Evolutionary conservation across 2,329 filamentous ascomycete species (phyloP), one percentile per base, ranked within the genome.

Genomic region (Alternaria longipes): DNA sequence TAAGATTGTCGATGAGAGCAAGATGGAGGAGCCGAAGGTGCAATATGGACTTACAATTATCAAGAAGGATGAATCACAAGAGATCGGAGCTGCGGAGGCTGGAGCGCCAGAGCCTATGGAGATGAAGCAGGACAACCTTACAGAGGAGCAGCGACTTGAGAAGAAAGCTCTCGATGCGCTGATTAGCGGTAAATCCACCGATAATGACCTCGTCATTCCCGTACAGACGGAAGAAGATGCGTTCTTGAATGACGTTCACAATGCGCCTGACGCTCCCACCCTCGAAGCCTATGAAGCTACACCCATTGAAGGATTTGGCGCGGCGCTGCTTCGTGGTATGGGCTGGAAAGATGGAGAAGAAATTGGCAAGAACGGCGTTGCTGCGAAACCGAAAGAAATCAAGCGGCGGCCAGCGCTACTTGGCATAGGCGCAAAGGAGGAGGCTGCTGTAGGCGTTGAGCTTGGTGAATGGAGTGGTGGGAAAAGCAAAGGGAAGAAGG

Each of bases 251-350:
- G 92, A 94, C 75, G 86, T 94, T 30, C 84, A 86, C 12, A 82
- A 86, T 26, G 90, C 93, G 1, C 93, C 93, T 1, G 91, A 93
- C 22, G 84, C 87, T 30, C 90, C 93, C 4, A 91, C 89, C 0
- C 82, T 97, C 18, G 91, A 92, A 34, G 92, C 95, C 72, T 98
- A 98, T 80, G 90, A 91, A 60, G 89, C 90, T 12, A 90, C 97
- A 63, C 94, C 95, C 0, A 93, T 98, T 16, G 94, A 97, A 69
- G 93, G 97, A 70, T 99, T 98, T 67, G 95, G 95, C 8, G 91
- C 93, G 18, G 93, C 94, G 0, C 84, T 98, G 65, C 84, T 99
- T 36, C 89, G 94, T 32, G 93, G 94, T 9, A 97, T 98, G 91
- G 95, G 95, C 8, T 97, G 94, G 94, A 93, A 97, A 72, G 87